Conservation (phyloP, 2,329 filamentous ascomycete species). For the Nigrospora oryzae region DNA sequence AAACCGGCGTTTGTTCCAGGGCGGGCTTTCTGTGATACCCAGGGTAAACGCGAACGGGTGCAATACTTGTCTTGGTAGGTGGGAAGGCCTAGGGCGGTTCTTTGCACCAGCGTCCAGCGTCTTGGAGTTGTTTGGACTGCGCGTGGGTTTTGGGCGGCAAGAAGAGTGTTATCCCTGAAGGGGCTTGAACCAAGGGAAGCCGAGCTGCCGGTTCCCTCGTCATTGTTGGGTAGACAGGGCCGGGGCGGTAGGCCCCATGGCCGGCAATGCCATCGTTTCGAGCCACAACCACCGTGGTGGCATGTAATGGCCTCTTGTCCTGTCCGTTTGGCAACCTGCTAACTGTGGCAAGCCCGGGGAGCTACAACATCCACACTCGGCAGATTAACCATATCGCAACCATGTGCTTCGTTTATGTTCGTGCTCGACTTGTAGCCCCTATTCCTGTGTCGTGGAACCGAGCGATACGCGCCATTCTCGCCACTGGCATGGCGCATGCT, state of each 20-base stretch:
- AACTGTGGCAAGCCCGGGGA: too few species aligned
- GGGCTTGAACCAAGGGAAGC: too few species aligned
- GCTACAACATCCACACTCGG: too few species aligned
- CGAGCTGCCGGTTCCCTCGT: too few species aligned
- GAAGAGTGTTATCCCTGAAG: neutral
- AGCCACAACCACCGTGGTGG: too few species aligned
- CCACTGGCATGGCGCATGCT: neutral
- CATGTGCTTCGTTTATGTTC: too few species aligned
- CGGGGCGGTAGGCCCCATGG: neutral
- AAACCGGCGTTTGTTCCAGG: conserved; percentile 1
- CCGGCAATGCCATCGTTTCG: neutral
- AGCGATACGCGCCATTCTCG: neutral
- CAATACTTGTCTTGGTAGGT: neutral
- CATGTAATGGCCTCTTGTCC: neutral
- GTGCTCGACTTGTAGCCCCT: neutral
- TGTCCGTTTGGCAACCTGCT: neutral
- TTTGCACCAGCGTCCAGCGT: neutral
- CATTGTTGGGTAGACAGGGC: too few species aligned
- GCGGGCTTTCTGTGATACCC: conserved; percentile 3
- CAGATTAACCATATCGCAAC: too few species aligned
- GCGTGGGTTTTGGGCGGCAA: neutral
- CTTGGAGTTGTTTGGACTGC: neutral
- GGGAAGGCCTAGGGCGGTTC: neutral
- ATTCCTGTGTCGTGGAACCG: neutral
- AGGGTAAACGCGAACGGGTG: conserved; percentile 1